A percentile compares a stretch with the other conserved stretches of the same genome.
phyloP scores from a whole-genome alignment of 352 stramenopile genomes.

The Globisporangium cylindrosporum region DNA sequence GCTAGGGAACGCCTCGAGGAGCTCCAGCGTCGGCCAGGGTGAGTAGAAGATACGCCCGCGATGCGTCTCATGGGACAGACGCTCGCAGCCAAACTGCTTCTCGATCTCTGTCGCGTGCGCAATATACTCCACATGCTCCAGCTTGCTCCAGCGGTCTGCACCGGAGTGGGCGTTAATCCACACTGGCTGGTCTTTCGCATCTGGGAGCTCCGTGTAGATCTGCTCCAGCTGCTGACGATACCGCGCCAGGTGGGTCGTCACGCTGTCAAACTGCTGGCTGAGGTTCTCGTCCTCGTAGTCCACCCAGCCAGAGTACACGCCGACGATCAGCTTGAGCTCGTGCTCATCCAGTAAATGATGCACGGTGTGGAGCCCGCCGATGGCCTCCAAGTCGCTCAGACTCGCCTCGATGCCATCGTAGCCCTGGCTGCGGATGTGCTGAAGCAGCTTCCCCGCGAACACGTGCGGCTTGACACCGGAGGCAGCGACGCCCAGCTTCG shows the following conservation, averaged over 20 bases:
- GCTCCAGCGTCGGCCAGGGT: slow-evolving; percentile 57
- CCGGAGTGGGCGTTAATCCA: slow-evolving; percentile 65
- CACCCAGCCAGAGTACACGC: slow-evolving; percentile 68
- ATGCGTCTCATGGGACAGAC: slow-evolving; percentile 62
- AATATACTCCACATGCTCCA: slow-evolving; percentile 50
- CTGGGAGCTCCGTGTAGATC: slow-evolving; percentile 29
- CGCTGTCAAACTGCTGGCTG: slow-evolving; percentile 50
- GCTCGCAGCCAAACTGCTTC: slow-evolving; percentile 26
- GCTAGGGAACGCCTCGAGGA: slow-evolving; percentile 56
- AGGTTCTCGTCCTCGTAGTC: slow-evolving; percentile 66
- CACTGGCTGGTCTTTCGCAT: slow-evolving; percentile 23
- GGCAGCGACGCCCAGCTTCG: slow-evolving; percentile 24
- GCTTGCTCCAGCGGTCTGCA: slow-evolving; percentile 47
- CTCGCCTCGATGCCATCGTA: slow-evolving; percentile 73
- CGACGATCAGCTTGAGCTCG: slow-evolving; percentile 56
- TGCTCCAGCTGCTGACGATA: slow-evolving; percentile 32
- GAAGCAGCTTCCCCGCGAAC: slow-evolving; percentile 34
- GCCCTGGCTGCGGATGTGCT: slow-evolving; percentile 41
- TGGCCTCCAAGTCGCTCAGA: slow-evolving; percentile 48
- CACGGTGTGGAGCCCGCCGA: slow-evolving; percentile 39
- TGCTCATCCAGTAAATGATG: slow-evolving; percentile 43
- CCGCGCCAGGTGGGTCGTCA: slow-evolving; percentile 37
- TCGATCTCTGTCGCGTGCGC: slow-evolving; percentile 47
- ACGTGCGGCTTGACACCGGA: slow-evolving; percentile 12
- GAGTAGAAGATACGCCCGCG: slow-evolving; percentile 68